Conservation (phyloP, 768 basidiomycete genomes). For the Infundibulicybe gibba region DNA sequence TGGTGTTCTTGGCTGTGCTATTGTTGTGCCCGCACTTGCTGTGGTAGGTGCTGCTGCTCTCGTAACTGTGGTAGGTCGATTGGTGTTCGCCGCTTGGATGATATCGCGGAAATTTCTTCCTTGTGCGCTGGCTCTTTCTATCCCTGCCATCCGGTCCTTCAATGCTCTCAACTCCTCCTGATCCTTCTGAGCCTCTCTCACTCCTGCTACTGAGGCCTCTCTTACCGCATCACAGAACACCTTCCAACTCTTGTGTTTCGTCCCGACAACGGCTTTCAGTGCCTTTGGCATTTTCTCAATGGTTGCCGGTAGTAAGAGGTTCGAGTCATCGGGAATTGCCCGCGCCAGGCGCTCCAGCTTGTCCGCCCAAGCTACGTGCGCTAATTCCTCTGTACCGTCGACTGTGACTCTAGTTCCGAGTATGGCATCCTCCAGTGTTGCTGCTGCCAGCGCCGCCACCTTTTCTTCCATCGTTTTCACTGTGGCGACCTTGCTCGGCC, state of each 20-base stretch:
- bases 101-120: too few species aligned
- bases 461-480: constrained; percentile 8
- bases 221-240: background rate
- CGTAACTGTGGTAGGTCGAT: too few species aligned
- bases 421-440: constrained; percentile 8
- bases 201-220: background rate
- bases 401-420: constrained; percentile 8
- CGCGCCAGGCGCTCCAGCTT: background rate
- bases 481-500: constrained; percentile 1
- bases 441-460: constrained; percentile 6
- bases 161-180: background rate
- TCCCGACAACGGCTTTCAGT: too few species aligned
- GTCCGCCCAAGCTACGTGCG: too few species aligned
- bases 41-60: too few species aligned
- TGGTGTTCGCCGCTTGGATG: too few species aligned
- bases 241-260: background rate
- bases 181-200: background rate
- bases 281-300: constrained; percentile 3
- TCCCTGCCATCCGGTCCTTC: too few species aligned
- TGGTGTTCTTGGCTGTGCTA: background rate
- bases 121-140: too few species aligned
- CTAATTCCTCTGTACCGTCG: background rate
- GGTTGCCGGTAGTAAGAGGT: background rate
- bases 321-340: constrained; percentile 1
- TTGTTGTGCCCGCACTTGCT: background rate